phyloP scores from a whole-genome alignment of 176 grass and related monocot genomes.

The barley (Hordeum vulgare) region MorexV3_pseudomolecules_assembly NC_058519.1:59621-60120 shows the following conservation, averaged over 20 bases:
- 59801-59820: not conserved
- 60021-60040: not conserved
- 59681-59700: slow-evolving; percentile 41
- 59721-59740: slow-evolving; percentile 72
- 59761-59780: slow-evolving; percentile 14
- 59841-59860: slow-evolving; percentile 11
- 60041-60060: not conserved
- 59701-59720: slow-evolving; percentile 71
- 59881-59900: slow-evolving; percentile 79
- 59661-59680: not conserved
- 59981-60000: slow-evolving; percentile 58
- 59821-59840: not conserved
- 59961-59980: slow-evolving; percentile 59
- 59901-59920: slow-evolving; percentile 68
- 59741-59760: slow-evolving; percentile 66
- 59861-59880: slow-evolving; percentile 72
- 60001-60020: not conserved
- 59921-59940: slow-evolving; percentile 58
- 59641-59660: not conserved
- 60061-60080: not conserved
- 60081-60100: not conserved
- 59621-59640: no score
- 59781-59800: not conserved
- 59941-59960: slow-evolving; percentile 78
- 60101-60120: not conserved